phyloP scores from a whole-genome alignment of 306 rosid species.

The Cucumis sativus region DNA sequence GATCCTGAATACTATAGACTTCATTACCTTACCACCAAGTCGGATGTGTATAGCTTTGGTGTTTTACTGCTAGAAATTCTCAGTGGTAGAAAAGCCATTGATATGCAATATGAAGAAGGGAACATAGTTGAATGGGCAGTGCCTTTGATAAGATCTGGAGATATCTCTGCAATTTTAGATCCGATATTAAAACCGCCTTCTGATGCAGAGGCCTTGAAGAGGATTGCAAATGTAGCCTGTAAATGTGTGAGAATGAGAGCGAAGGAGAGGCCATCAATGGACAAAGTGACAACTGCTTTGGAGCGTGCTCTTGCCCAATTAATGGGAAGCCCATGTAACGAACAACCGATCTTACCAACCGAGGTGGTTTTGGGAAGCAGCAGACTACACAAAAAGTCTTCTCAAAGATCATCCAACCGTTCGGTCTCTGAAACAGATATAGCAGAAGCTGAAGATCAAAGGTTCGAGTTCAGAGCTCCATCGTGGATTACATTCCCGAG shows the following conservation, averaged over 20 bases:
- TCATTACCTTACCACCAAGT: slow-evolving; percentile 90
- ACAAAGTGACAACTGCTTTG: slow-evolving; percentile 82
- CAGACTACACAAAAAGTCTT: slow-evolving; percentile 76
- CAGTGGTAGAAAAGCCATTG: slow-evolving; percentile 91
- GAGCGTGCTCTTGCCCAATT: slow-evolving; percentile 74
- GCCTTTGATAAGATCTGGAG: slow-evolving; percentile 68
- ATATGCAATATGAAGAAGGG: slow-evolving; percentile 80
- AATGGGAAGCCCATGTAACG: slow-evolving; percentile 87
- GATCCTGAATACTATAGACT: slow-evolving; percentile 97
- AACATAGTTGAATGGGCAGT: slow-evolving; percentile 97
- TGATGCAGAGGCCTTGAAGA: slow-evolving; percentile 66
- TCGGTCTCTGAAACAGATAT: slow-evolving; percentile 68
- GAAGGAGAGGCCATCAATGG: slow-evolving; percentile 96
- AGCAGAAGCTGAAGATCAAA: slow-evolving; percentile 65
- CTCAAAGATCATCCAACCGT: slow-evolving; percentile 73
- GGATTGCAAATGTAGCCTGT: slow-evolving; percentile 86
- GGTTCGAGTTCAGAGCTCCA: slow-evolving; percentile 82
- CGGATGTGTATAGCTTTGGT: slow-evolving; percentile 93
- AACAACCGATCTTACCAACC: slow-evolving; percentile 90
- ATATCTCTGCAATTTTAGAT: slow-evolving; percentile 41
- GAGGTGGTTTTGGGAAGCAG: slow-evolving; percentile 90
- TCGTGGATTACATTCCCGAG: slow-evolving; percentile 96
- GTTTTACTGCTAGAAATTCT: slow-evolving; percentile 74
- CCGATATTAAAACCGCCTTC: slow-evolving; percentile 61
- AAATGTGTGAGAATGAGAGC: slow-evolving; percentile 96